These are phyloP conservation scores for Phascolomyces articulosus DNA, from an alignment of 371 early-diverging fungal species.

Conservation along the genomic window DNA sequence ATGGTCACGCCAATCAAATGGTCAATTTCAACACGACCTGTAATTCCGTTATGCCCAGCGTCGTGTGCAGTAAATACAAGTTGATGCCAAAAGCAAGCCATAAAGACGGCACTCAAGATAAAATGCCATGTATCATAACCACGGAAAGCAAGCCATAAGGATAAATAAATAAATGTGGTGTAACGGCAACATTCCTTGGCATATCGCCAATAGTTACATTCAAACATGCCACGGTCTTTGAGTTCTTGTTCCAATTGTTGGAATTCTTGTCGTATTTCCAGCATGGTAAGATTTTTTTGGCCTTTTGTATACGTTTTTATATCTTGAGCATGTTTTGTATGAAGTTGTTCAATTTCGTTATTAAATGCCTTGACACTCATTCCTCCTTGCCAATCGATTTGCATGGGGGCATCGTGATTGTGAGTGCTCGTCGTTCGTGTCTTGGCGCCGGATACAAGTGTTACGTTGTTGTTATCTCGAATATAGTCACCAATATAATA, in stretches of 20 bases:
- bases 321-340: constrained; percentile 27
- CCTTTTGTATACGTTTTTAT: constrained; percentile 15
- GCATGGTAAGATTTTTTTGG: constrained; percentile 36
- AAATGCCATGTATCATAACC: constrained; percentile 68
- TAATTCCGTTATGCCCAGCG: constrained; percentile 93
- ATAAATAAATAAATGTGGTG: constrained; percentile 54
- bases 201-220: constrained; percentile 80
- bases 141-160: constrained; percentile 66
- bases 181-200: constrained; percentile 76
- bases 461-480: no score
- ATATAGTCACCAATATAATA: constrained; percentile 76
- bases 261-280: constrained; percentile 58
- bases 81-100: constrained; percentile 91
- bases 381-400: constrained; percentile 38
- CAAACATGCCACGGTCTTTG: constrained; percentile 63
- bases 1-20: constrained; percentile 81
- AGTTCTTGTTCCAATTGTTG: constrained; percentile 70
- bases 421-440: no score
- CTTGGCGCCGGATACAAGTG: no score
- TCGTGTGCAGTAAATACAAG: constrained; percentile 93
- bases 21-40: constrained; percentile 76
- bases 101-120: constrained; percentile 59
- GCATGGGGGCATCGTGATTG: neutral
- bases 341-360: constrained; percentile 32
- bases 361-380: constrained; percentile 39